Evolutionary conservation across 495 filamentous ascomycete species (phyloP).

Genomic region (Usnea hakonensis): DNA sequence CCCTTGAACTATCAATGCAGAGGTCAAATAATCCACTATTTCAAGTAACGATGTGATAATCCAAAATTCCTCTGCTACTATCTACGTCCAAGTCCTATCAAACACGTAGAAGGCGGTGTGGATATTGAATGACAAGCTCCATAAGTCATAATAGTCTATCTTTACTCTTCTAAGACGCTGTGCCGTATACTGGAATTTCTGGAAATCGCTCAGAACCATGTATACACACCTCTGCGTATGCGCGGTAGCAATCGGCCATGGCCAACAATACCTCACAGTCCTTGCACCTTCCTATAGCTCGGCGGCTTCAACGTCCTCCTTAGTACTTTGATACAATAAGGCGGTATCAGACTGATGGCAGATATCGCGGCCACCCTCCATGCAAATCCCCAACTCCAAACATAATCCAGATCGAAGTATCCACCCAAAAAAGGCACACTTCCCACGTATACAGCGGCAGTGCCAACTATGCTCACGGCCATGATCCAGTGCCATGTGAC

Average conservation of each 20-base stretch:
- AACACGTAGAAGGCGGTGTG: neutral
- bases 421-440: slow-evolving; percentile 78
- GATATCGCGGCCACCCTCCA: slow-evolving; percentile 80
- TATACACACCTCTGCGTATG: neutral
- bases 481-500: slow-evolving; percentile 97
- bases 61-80: no score
- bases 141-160: neutral
- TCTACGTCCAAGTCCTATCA: no score
- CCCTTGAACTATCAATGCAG: slow-evolving; percentile 26
- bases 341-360: slow-evolving; percentile 74
- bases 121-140: neutral
- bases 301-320: slow-evolving; percentile 78
- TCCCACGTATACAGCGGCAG: slow-evolving; percentile 67
- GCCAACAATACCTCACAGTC: slow-evolving; percentile 31
- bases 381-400: slow-evolving; percentile 71
- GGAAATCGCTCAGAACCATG: neutral
- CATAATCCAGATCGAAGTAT: slow-evolving; percentile 83
- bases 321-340: slow-evolving; percentile 76
- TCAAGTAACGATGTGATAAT: no score
- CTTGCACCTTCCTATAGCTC: slow-evolving; percentile 93
- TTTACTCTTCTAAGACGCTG: neutral
- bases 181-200: neutral
- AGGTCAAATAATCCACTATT: neutral
- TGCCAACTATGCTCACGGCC: slow-evolving; percentile 76
- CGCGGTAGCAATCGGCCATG: neutral